Percentiles rank a stretch among this genome's conserved stretches.
phyloP scores from a whole-genome alignment of 495 filamentous ascomycete species.

The Aspergillus sclerotiicarbonarius region DNA sequence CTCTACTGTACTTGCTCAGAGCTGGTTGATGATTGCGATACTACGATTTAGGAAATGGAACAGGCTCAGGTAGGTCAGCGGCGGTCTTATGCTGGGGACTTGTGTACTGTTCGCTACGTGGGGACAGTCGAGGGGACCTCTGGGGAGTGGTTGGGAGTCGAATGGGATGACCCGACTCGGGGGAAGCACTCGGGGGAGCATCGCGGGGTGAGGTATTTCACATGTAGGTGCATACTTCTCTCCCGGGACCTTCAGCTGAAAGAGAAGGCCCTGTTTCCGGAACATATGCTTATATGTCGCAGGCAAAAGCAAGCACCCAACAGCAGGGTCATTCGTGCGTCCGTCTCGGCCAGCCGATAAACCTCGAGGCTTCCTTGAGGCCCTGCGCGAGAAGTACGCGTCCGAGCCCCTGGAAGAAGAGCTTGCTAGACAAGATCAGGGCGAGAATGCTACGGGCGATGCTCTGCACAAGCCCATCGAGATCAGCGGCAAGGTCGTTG shows the following conservation, averaged over 20 bases:
- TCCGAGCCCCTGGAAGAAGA: constrained; percentile 43
- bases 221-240: constrained; percentile 53
- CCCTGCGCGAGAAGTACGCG: constrained; percentile 79
- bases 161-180: constrained; percentile 85
- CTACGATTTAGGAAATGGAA: constrained; percentile 20
- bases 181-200: constrained; percentile 90
- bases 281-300: constrained; percentile 10
- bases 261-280: no score
- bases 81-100: constrained; percentile 67
- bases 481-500: constrained; percentile 82
- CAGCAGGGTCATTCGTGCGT: constrained; percentile 82
- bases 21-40: background rate
- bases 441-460: constrained; percentile 24
- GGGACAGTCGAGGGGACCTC: constrained; percentile 72
- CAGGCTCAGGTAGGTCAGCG: constrained; percentile 58
- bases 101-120: constrained; percentile 83
- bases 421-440: constrained; percentile 17
- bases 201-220: constrained; percentile 77
- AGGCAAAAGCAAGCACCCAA: constrained; percentile 66
- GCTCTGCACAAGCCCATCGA: constrained; percentile 50
- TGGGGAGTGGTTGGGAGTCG: constrained; percentile 88
- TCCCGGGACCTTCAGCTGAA: no score
- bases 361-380: constrained; percentile 71
- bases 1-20: background rate
- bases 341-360: constrained; percentile 67